These are phyloP conservation scores for Coemansia brasiliensis DNA, from an alignment of 192 early-diverging fungal genomes.

Conservation along the genomic window DNA sequence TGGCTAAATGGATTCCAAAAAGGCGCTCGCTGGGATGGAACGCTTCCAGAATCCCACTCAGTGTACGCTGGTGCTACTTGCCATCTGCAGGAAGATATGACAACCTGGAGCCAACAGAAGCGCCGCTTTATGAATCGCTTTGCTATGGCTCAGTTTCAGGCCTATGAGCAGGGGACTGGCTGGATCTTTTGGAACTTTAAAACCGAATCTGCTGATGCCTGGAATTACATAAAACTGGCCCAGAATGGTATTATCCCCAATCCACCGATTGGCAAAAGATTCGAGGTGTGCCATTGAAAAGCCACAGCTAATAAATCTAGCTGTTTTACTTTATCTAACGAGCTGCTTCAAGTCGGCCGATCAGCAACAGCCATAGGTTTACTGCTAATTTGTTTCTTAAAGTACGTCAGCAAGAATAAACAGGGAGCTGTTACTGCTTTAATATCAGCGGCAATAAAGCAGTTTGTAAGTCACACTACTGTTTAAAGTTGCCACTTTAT, in stretches of 20 bases:
- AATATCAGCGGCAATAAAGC: too few relatives aligned
- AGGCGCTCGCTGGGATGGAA: slow-evolving; percentile 67
- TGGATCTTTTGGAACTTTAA: slow-evolving; percentile 67
- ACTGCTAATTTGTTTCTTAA: too few relatives aligned
- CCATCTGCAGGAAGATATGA: slow-evolving; percentile 24
- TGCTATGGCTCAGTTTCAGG: slow-evolving; percentile 61
- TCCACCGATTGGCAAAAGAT: slow-evolving; percentile 25
- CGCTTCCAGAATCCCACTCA: slow-evolving; percentile 24
- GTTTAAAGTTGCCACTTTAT: too few relatives aligned
- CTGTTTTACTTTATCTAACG: too few relatives aligned
- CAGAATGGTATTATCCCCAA: slow-evolving; percentile 46
- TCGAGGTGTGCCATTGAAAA: slow-evolving; percentile 13
- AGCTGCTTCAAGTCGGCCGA: too few relatives aligned
- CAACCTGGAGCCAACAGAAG: slow-evolving; percentile 46
- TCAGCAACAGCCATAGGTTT: too few relatives aligned
- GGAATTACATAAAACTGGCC: slow-evolving; percentile 54
- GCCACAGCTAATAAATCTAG: too few relatives aligned
- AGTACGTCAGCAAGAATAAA: too few relatives aligned
- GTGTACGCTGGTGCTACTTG: slow-evolving; percentile 15
- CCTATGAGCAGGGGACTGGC: slow-evolving; percentile 59
- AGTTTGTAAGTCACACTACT: too few relatives aligned
- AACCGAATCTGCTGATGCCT: slow-evolving; percentile 53
- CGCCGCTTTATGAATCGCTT: slow-evolving; percentile 54
- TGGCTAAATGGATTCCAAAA: slow-evolving; percentile 67
- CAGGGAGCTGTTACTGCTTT: too few relatives aligned